These are phyloP conservation scores for Quillaja saponaria DNA, from an alignment of 306 rosid genomes.

Conservation along the genomic window DNA sequence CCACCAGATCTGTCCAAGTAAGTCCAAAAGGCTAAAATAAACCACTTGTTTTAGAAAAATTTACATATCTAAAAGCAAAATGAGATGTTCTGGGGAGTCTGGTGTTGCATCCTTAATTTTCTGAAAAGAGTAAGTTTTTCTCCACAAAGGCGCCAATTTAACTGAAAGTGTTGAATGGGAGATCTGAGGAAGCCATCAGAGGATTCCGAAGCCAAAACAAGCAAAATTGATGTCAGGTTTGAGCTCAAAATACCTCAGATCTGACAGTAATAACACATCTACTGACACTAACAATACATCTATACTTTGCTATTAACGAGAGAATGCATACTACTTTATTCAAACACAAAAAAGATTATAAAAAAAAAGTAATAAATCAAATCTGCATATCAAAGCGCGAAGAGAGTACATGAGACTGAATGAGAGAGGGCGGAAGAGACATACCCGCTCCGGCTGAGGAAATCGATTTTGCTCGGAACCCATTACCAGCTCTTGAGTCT, in stretches of 20 bases:
- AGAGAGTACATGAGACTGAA: neutral
- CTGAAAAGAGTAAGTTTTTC: neutral
- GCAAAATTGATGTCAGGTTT: conserved; percentile 28
- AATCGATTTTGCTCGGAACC: conserved; percentile 92
- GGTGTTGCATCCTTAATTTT: neutral
- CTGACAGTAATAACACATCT: conserved; percentile 41
- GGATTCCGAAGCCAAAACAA: conserved; percentile 22
- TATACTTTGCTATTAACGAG: conserved; percentile 2
- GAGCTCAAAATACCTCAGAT: conserved; percentile 46
- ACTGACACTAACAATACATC: conserved; percentile 39
- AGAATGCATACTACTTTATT: neutral
- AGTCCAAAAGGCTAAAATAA: conserved; percentile 9
- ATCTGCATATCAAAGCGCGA: neutral
- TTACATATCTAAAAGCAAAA: conserved; percentile 8
- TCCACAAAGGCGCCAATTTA: conserved; percentile 11
- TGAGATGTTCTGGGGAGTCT: neutral
- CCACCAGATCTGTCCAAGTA: conserved; percentile 33
- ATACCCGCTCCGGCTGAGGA: conserved; percentile 89
- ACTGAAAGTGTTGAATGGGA: conserved; percentile 19
- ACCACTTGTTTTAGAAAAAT: neutral
- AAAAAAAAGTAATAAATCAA: conserved; percentile 16
- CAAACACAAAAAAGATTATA: too few relatives aligned
- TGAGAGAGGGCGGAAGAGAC: conserved; percentile 19
- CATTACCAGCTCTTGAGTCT: conserved; percentile 44
- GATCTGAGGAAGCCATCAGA: conserved; percentile 41